Conservation (phyloP, 768 basidiomycete species). For the Russula foetens region DNA sequence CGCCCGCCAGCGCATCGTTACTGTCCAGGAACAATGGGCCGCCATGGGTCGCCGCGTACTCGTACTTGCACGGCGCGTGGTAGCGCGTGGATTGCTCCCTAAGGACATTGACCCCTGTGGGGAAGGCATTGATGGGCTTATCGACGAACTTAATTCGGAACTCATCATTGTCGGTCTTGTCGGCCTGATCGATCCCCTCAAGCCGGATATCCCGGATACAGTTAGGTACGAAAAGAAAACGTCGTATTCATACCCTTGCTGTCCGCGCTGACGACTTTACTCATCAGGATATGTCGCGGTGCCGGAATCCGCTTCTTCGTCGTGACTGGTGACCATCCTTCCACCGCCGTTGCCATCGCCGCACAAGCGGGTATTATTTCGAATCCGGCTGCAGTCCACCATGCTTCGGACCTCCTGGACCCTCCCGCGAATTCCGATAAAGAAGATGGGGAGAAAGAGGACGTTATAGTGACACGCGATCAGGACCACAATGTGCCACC, state of each 20-base stretch:
- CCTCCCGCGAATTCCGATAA: conserved; percentile 21
- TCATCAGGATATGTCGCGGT: conserved; percentile 33
- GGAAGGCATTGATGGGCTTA: conserved; percentile 36
- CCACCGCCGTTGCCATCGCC: conserved; percentile 57
- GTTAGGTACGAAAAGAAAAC: conserved; percentile 23
- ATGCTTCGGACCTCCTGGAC: conserved; percentile 31
- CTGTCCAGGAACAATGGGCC: conserved; percentile 42
- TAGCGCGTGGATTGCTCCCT: conserved; percentile 29
- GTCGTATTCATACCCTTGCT: not conserved
- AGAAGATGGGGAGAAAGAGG: conserved; percentile 29
- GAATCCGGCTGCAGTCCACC: conserved; percentile 30
- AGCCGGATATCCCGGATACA: conserved; percentile 45
- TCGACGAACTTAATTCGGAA: conserved; percentile 35
- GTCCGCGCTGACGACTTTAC: not conserved
- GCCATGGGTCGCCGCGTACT: conserved; percentile 54
- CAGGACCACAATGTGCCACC: not conserved
- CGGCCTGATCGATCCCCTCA: conserved; percentile 54
- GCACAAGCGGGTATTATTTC: conserved; percentile 52
- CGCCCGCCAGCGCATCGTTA: conserved; percentile 26
- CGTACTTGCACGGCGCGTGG: conserved; percentile 40
- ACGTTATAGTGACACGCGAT: not conserved
- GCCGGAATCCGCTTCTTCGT: conserved; percentile 59
- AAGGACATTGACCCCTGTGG: conserved; percentile 25
- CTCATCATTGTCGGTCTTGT: conserved; percentile 50
- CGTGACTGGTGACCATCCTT: conserved; percentile 53